Percentiles rank a stretch among this genome's conserved stretches.
phyloP scores from a whole-genome alignment of 306 rosid genomes.

The Cucurbita ficifolia region DNA sequence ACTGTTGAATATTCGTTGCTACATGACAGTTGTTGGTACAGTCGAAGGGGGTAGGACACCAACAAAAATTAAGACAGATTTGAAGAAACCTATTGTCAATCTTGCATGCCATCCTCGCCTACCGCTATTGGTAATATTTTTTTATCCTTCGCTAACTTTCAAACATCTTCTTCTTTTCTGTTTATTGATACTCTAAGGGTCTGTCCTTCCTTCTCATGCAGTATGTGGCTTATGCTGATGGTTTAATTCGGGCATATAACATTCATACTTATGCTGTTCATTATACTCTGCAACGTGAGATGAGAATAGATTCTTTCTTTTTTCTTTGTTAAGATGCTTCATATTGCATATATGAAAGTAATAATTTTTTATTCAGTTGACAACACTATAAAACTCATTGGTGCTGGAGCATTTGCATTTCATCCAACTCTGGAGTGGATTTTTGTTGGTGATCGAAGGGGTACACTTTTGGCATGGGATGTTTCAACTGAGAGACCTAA shows the following conservation, averaged over 20 bases:
- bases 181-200: slow-evolving; percentile 11
- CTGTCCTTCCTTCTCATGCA: slow-evolving; percentile 17
- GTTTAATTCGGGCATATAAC: slow-evolving; percentile 90
- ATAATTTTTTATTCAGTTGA: slow-evolving; percentile 41
- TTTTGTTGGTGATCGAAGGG: slow-evolving; percentile 95
- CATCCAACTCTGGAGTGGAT: slow-evolving; percentile 98
- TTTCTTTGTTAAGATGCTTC: neutral
- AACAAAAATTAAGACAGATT: slow-evolving; percentile 88
- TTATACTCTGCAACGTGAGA: slow-evolving; percentile 86
- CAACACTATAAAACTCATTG: slow-evolving; percentile 78
- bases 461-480: slow-evolving; percentile 95
- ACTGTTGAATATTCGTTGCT: slow-evolving; percentile 18
- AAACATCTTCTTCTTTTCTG: neutral
- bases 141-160: neutral
- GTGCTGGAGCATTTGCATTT: slow-evolving; percentile 94
- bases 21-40: slow-evolving; percentile 84
- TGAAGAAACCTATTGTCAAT: slow-evolving; percentile 93
- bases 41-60: slow-evolving; percentile 95
- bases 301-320: slow-evolving; percentile 13
- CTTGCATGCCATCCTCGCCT: slow-evolving; percentile 99
- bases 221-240: slow-evolving; percentile 96
- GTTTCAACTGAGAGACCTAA: slow-evolving; percentile 87
- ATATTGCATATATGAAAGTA: neutral
- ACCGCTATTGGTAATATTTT: slow-evolving; percentile 55
- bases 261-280: slow-evolving; percentile 89